Evolutionary conservation across 164 flowering plant species (phyloP).

Genomic region (Magnolia kwangsiensis): DNA sequence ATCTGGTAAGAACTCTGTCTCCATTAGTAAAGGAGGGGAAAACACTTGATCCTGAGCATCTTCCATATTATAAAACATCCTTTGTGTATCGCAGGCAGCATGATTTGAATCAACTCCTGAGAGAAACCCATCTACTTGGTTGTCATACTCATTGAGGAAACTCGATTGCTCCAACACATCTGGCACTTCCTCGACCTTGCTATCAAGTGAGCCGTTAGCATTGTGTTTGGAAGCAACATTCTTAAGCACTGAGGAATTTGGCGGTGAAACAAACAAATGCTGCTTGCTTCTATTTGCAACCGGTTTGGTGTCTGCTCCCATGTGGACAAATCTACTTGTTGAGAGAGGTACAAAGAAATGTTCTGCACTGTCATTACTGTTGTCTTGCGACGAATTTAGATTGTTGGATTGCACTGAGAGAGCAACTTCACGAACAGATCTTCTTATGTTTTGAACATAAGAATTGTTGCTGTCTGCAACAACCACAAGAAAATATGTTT

Average conservation of each 20-base stretch:
- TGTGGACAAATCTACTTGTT: conserved; percentile 40
- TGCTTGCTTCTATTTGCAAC: conserved; percentile 43
- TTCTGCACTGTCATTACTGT: conserved; percentile 64
- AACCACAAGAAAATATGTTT: not conserved
- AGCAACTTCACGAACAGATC: conserved; percentile 94
- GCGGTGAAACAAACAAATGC: conserved; percentile 39
- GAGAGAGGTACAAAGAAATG: conserved; percentile 84
- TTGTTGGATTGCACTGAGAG: conserved; percentile 46
- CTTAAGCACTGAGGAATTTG: conserved; percentile 42
- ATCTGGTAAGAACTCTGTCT: conserved; percentile 64
- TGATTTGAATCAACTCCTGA: conserved; percentile 43
- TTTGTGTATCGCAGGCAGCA: conserved; percentile 38
- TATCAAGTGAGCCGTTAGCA: conserved; percentile 20
- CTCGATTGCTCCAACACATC: conserved; percentile 40
- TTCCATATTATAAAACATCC: conserved; percentile 48
- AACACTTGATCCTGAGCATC: conserved; percentile 71
- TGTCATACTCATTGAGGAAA: conserved; percentile 43
- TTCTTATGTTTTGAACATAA: conserved; percentile 68
- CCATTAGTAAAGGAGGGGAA: conserved; percentile 89
- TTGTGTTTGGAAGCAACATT: conserved; percentile 22
- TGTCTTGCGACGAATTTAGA: conserved; percentile 53
- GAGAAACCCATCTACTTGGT: conserved; percentile 49
- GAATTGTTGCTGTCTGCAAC: conserved; percentile 48
- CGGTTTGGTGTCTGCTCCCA: conserved; percentile 39
- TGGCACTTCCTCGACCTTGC: conserved; percentile 39